Evolutionary conservation across 345 rosid species (phyloP), one percentile per base, ranked within the genome.

Genomic region (Citrus australasica): DNA sequence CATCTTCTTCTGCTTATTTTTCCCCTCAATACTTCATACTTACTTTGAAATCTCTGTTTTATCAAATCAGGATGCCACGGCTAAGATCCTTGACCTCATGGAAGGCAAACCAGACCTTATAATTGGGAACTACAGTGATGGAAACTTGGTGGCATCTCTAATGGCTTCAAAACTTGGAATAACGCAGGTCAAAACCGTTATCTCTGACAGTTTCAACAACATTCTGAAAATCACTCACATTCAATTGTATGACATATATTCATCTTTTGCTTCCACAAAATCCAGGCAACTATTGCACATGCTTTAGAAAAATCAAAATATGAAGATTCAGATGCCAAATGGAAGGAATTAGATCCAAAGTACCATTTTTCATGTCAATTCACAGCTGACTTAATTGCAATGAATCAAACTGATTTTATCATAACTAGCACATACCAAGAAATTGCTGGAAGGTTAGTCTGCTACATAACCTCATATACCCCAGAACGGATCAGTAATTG

Each of bases 331-430:
- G 99, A 96, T 80, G 93, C 85, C 53, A 90, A 87, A 37, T 96
- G 98, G 99, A 96, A 90, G 77, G 93, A 91, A 37, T 73, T 94
- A 6, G 99, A 96, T 24, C 83, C 89, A 1, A 94, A 94, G 81
- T 96, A 94, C 82, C 97, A 95, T 67, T 96, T 96, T 83, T 94
- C 97, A 63, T 96, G 97, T 67, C 99, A 96, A 78, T 96, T 92
- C 81, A 94, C 93, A 0, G 99, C 98, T 30, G 98, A 96, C 81
- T 59, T 86, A 56, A 80, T 96, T 22, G 91, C 99, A 22, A 94
- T 96, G 98, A 96, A 94, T 79, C 80, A 84, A 32, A 80, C 98
- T 13, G 98, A 96, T 84, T 96, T 96, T 78, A 82, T 94, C 83
- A 90, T 96, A 32, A 89, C 92, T 9, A 96, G 99, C 86, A 94